Evolutionary conservation across 257 asterid species (phyloP), one percentile per base, ranked within the genome.

Genomic region (Solanum peruvianum): DNA sequence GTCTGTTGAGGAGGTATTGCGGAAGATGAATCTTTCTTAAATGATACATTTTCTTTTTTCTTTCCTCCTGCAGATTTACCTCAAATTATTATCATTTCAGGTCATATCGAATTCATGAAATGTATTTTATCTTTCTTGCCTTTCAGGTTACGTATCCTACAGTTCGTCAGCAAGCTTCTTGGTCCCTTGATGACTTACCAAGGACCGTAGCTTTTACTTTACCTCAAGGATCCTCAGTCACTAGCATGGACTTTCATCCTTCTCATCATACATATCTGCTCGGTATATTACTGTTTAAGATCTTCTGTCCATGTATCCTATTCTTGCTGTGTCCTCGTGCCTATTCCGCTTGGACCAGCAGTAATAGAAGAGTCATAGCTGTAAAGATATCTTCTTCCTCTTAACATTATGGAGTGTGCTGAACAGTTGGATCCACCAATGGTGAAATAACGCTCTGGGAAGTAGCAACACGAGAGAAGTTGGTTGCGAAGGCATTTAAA

Each of bases 181-280:
- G 97, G 95, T 93, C 99, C 66, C 90, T 86, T 70, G 99, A 96
- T 88, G 99, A 97, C 92, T 89, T 97, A 90, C 99, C 99, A 72
- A 95, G 98, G 93, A 92, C 92, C 29, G 98, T 94, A 70, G 99
- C 98, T 87, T 95, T 94, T 89, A 92, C 98, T 49, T 76, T 97
- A 91, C 95, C 94, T 92, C 99, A 96, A 87, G 99, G 99, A 86
- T 92, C 98, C 88, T 81, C 92, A 56, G 98, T 97, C 72, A 91
- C 94, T 49, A 94, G 98, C 94, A 91, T 97, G 96, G 99, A 96
- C 88, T 97, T 96, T 87, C 99, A 97, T 91, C 99, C 99, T 29
- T 90, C 97, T 27, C 98, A 93, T 86, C 96, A 94, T 78, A 91
- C 97, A 2, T 87, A 96, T 88, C 98, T 96, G 89, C 95, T 97